Evolutionary conservation across 1,284 basidiomycete genomes (phyloP), one percentile per base, ranked within the genome.

Genomic region (Xerocomus nothofagi): DNA sequence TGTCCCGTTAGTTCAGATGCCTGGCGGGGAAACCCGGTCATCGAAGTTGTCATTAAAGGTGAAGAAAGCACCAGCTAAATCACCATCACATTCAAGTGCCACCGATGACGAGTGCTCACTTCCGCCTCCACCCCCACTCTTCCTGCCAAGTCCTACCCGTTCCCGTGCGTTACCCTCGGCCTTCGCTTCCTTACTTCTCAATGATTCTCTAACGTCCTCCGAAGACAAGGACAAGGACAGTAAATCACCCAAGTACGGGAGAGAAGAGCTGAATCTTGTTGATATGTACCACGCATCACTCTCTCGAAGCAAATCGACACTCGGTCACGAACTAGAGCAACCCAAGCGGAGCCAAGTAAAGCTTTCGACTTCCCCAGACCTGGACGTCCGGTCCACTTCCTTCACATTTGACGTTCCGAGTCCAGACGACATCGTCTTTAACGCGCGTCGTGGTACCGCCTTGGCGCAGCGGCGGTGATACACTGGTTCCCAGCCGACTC

Each of bases 381-480:
- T 63, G 33, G 51, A 48, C 50, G 56, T 32, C 54, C 71, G 23
- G 36, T 55, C 72, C 11, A 59, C 65, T 23, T 70, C 72, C 3
- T 91, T 89, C 62, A 73, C 80, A 8, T 93, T 93, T 59, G 81
- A 90, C 53, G 75, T 77, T 21, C 90, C 89, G n/a, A 94, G 91
- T 64, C 92, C 93, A 11, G 92, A 95, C 58, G 92, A 95, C 61
- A 70, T 88, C 49, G 83, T 95, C 12, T 73, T 88, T 62, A 82
- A 81, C 56, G 91, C 93, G 31, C 82, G 93, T 30, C 80, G 79
- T 47, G 88, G 89, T 39, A 91, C 92, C 6, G 71, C 79, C 20
- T 69, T 88, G 39, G 76, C 68, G 8, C 73, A 74, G 59, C 63
- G 71, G 55, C 71, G 64, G 42, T 65, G 61, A 61, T 30, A 44